Evolutionary conservation across 306 rosid genomes (phyloP).

Genomic region (Trifolium dubium): DNA sequence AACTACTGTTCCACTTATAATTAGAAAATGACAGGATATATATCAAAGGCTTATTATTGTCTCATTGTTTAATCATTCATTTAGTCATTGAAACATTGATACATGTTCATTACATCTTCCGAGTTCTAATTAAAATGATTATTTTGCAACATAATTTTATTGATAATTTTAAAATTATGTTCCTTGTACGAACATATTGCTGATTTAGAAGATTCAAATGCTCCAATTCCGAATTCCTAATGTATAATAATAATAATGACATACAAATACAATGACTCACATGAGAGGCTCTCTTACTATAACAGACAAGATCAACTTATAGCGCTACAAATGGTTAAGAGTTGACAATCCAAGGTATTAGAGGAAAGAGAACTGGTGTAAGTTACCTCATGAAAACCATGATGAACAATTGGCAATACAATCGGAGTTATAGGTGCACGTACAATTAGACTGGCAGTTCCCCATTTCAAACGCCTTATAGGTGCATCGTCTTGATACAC

Average conservation of each 20-base stretch:
- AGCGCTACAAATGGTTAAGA: background rate
- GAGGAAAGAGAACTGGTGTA: background rate
- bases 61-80: slow-evolving; percentile 22
- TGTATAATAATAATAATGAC: slow-evolving; percentile 23
- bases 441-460: slow-evolving; percentile 92
- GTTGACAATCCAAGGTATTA: background rate
- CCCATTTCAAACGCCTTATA: slow-evolving; percentile 85
- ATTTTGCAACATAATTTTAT: slow-evolving; percentile 27
- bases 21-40: slow-evolving; percentile 11
- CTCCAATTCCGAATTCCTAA: slow-evolving; percentile 11
- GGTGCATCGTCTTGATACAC: slow-evolving; percentile 84
- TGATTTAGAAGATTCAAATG: slow-evolving; percentile 26
- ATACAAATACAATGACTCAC: slow-evolving; percentile 12
- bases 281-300: slow-evolving; percentile 22
- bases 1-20: background rate
- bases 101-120: slow-evolving; percentile 11
- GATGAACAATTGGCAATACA: slow-evolving; percentile 84
- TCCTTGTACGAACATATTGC: slow-evolving; percentile 1
- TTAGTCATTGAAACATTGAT: slow-evolving; percentile 10
- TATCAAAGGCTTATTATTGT: background rate
- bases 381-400: slow-evolving; percentile 79
- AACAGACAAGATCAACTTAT: slow-evolving; percentile 26
- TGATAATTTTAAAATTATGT: slow-evolving; percentile 1
- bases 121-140: slow-evolving; percentile 18
- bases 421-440: slow-evolving; percentile 84